Percentiles rank a stretch among this genome's conserved stretches.
Conservation (phyloP, 768 basidiomycete species). For the Mrakia frigida region DNA sequence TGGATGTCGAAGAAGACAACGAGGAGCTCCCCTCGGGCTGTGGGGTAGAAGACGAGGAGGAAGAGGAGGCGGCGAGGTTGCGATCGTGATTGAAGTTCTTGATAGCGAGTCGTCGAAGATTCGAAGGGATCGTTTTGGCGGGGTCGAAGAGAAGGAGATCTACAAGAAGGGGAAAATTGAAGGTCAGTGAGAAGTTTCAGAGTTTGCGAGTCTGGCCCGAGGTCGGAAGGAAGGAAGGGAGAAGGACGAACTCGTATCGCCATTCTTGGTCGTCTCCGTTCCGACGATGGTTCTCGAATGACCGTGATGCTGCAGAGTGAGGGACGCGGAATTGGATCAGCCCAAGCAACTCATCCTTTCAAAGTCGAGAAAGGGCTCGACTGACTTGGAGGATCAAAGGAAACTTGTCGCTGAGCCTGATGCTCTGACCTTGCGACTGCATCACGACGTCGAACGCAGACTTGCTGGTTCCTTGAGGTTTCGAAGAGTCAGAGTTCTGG, state of each 20-base stretch:
- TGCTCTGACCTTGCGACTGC: conserved; percentile 13
- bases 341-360: background rate
- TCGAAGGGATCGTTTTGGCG: conserved; percentile 17
- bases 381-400: conserved; percentile 24
- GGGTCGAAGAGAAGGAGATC: conserved; percentile 31
- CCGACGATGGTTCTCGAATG: conserved; percentile 32
- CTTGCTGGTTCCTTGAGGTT: background rate
- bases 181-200: background rate
- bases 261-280: conserved; percentile 17
- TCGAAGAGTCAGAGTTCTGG: background rate
- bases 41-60: background rate
- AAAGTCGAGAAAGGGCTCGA: background rate
- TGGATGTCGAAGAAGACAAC: background rate
- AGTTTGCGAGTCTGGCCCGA: background rate
- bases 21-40: background rate
- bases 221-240: background rate
- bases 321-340: background rate
- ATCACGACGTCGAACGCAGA: conserved; percentile 15
- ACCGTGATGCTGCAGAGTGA: conserved; percentile 23
- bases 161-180: background rate
- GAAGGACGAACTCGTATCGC: conserved; percentile 25
- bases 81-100: conserved; percentile 2
- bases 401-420: conserved; percentile 12
- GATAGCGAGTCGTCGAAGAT: conserved; percentile 5
- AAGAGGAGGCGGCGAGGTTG: background rate